Conservation (phyloP, 345 rosid species). For the Eucalyptus sideroxylon region DNA sequence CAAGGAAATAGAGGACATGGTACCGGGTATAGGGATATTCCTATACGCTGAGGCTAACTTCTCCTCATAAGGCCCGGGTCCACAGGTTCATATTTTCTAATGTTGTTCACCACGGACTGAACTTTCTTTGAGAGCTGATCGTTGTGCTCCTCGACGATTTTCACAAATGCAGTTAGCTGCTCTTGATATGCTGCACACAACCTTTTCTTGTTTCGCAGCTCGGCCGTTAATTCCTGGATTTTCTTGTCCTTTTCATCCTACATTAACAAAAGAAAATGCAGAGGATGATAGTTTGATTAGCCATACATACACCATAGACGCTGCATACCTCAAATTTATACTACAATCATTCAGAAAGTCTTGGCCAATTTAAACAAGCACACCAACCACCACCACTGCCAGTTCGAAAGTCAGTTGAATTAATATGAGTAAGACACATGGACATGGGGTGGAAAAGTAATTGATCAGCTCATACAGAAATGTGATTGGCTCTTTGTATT, state of each 20-base stretch:
- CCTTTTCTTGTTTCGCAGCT: constrained; percentile 6
- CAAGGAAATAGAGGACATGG: background rate
- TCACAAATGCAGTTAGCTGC: constrained; percentile 6
- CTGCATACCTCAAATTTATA: background rate
- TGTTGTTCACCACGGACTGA: constrained; percentile 8
- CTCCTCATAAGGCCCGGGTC: background rate
- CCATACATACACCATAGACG: background rate
- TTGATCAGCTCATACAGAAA: background rate
- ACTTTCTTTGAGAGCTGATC: constrained; percentile 6
- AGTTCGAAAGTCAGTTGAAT: background rate
- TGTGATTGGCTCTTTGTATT: too few species aligned
- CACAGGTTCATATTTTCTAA: constrained; percentile 8
- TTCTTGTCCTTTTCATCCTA: constrained; percentile 14
- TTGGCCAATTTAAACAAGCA: background rate
- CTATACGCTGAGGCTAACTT: background rate
- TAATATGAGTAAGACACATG: background rate
- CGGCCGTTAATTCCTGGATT: constrained; percentile 8
- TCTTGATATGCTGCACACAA: constrained; percentile 6
- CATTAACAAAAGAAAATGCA: background rate
- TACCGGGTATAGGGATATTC: background rate
- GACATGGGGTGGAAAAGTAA: background rate
- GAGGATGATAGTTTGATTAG: background rate
- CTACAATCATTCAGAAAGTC: background rate
- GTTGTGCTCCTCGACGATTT: constrained; percentile 10
- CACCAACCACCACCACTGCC: background rate